Evolutionary conservation across 768 basidiomycete genomes (phyloP), one percentile per base, ranked within the genome.

Genomic region (Auricularia auricula-judae): DNA sequence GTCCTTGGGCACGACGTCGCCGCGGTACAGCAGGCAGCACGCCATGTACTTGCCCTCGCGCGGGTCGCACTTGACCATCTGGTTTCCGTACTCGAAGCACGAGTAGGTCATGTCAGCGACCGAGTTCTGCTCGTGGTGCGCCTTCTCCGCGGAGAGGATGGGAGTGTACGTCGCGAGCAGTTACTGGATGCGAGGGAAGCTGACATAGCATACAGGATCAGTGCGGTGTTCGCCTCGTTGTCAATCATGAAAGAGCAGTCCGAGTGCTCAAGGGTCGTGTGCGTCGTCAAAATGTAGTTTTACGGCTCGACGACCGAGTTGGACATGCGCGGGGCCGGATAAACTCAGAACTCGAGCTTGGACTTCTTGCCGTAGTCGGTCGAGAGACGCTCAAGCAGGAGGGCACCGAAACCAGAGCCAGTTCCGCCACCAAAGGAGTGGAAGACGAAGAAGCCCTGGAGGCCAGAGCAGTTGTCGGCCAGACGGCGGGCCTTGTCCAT

Each of bases 241-340:
- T 99, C 97, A 67, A 99, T 96, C 96, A 99, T 98, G 84, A 99
- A 99, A 39, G 97, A 98, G 77, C 97, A 99, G 80, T 98, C 97
- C n/a, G 97, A 97, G 79, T 99, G 97, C 77, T 98, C 97, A 65
- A 98, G 87, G 64, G 97, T 98, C 53, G 97, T 98, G 77, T 99
- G 97, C 61, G 97, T 99, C 60, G 97, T 98, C 67, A 99, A 82
- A 63, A 97, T 89, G 1, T 90, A 90, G 83, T 99, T 99, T 81
- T 99, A 99, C 2, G 97, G 97, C 77, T 99, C 97, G 54, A 99
- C 97, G 66, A 98, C 90, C 42, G 96, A 98, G 79, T 88, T 97
- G 60, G 92, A 89, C 77, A 94, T 82, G 70, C 90, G 91, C 61
- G 93, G 94, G 4, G 94, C 93, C 63, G 96, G 96, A 80, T 97